phyloP scores from a whole-genome alignment of 306 rosid species.

The Potentilla sterilis region DNA sequence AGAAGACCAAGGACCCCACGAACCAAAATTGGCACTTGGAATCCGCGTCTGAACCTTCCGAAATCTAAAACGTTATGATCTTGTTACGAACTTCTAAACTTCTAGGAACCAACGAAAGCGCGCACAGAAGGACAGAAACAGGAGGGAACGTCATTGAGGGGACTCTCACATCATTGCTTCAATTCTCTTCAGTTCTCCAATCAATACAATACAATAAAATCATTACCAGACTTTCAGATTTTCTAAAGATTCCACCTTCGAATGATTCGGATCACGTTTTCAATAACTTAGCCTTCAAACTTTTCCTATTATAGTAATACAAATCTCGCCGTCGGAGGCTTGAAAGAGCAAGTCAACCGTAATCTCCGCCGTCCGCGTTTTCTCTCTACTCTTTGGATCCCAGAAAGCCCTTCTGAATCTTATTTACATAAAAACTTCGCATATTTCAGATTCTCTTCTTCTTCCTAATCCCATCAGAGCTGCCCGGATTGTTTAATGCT shows the following conservation, averaged over 20 bases:
- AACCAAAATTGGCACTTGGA: too few relatives aligned
- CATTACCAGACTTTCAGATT: neutral
- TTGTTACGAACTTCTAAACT: too few relatives aligned
- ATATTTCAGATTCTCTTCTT: slow-evolving; percentile 2
- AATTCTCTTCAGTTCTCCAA: too few relatives aligned
- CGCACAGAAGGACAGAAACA: neutral
- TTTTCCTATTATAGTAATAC: neutral
- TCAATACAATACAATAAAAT: neutral
- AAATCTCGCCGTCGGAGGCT: neutral
- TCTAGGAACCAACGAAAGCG: neutral
- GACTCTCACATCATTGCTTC: neutral
- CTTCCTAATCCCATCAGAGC: neutral
- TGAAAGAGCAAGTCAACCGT: neutral
- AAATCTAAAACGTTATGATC: too few relatives aligned
- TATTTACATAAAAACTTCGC: too few relatives aligned
- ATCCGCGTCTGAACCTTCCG: too few relatives aligned
- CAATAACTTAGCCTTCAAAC: neutral
- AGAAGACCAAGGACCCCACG: too few relatives aligned
- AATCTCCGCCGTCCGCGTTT: neutral
- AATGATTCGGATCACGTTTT: neutral
- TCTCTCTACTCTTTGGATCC: neutral
- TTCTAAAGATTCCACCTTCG: neutral
- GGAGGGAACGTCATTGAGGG: neutral
- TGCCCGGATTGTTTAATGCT: slow-evolving; percentile 1
- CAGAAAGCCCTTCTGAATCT: neutral